Base-by-base conservation (phyloP, 164 flowering plant genomes). In the Protea cynaroides region DNA sequence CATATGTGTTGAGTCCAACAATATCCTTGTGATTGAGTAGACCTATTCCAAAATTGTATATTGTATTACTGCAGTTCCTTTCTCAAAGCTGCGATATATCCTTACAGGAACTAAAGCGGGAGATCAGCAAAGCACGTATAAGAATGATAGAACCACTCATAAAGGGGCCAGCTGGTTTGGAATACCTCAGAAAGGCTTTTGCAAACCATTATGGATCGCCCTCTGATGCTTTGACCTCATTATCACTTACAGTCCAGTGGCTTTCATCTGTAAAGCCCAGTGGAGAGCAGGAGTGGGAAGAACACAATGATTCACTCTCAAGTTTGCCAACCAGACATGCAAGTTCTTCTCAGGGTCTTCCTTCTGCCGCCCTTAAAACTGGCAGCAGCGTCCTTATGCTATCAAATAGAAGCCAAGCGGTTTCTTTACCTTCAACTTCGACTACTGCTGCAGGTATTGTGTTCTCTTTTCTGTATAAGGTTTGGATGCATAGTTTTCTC, bases 151-250 rank as follows among this genome's bases (percentile, higher is more conserved):
- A 92, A 72, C 92, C 94, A 59, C 59, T 92, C 14, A 71, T 95
- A 57, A 84, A 83, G 66, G 95, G 97, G 21, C 89, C 92, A 40
- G 88, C 85, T 61, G 99, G 92, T 51, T 72, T 88, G 65, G 90
- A 92, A 23, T 95, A 85, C 68, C 78, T 95, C 54, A 75, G 72
- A 59, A 86, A 79, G 58, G 94, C 92, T 34, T 95, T 95, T 80
- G 72, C 80, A 23, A 80, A 75, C 24, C 87, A 77, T 55, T 76
- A 78, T 82, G 97, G 99, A 49, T 72, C 76, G 59, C 87, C 96
- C 1, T 57, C 78, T 23, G 71, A 74, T 62, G 88, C 90, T 8
- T 5, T 24, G 7, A 65, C 58, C 18, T 75, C 89, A 65, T 65
- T 95, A 19, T 91, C 91, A 8, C 43, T 72, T 52, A 87, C 97